Evolutionary conservation across 2,329 filamentous ascomycete genomes (phyloP), one percentile per base, ranked within the genome.

Genomic region (Ilyonectria sp.): DNA sequence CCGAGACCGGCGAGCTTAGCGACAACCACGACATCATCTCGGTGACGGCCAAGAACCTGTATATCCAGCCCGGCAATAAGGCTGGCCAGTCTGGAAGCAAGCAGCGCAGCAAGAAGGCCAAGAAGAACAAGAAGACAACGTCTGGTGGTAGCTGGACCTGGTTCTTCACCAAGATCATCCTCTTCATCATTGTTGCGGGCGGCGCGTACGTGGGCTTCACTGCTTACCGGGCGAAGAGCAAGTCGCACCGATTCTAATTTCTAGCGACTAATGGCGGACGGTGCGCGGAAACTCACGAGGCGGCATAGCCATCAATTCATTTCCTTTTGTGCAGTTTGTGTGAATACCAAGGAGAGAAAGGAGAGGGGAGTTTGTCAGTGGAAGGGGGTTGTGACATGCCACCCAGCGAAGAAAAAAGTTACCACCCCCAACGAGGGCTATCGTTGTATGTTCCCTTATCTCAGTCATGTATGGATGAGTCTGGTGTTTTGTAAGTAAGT

Each of bases 1-100:
- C 94, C 63, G 95, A 98, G 86, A 98, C 96, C 17, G 96, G 96
- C 78, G 95, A 99, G 85, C 89, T 99, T 72, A 94, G 91, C 82
- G 96, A 99, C 84, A 97, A 97, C 86, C 95, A 98, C 86, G 96
- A 99, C 83, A 97, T 99, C 81, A 90, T 98, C 79, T 92, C 90
- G 57, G 89, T 99, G 75, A 86, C 91, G 71, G 92, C 95, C 64
- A 93, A 92, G 86, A 99, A 98, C 82, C 85, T 99, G 69, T 98
- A 98, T 85, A 91, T 88, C 64, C 82, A 83, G 31, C 84, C 85
- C 75, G 89, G 88, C 40, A 83, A 85, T 59, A 79, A 81, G 59
- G 26, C 56, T 55, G 70, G 21, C 63, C 79, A 79, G 65, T 82
- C 77, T 68, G 69, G 71, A 77, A 82, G 71, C 65, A 82, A 84